Percentiles rank a stretch among this genome's conserved stretches.
Conservation (phyloP, 169 alveolate genomes). For the Eimeria maxima region DNA sequence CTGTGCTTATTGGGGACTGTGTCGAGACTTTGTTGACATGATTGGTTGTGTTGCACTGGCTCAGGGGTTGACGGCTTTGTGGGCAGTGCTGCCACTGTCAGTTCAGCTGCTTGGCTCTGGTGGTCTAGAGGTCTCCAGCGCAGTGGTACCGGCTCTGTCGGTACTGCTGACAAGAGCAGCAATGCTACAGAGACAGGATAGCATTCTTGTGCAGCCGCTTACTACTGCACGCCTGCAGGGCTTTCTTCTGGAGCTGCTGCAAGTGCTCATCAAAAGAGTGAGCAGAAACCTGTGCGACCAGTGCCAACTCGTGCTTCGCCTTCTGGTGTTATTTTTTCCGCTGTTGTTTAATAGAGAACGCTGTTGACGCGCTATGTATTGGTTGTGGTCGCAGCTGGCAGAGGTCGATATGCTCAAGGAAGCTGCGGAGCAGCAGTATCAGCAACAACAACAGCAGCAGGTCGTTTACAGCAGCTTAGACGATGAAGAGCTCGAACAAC, state of each 20-base stretch:
- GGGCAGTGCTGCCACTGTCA: slow-evolving; percentile 56
- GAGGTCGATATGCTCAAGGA: slow-evolving; percentile 64
- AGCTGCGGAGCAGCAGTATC: slow-evolving; percentile 64
- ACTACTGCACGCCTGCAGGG: slow-evolving; percentile 28
- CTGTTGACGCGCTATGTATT: not conserved
- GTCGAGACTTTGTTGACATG: not conserved
- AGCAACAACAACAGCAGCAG: slow-evolving; percentile 56
- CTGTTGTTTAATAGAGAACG: not conserved
- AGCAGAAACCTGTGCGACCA: not conserved
- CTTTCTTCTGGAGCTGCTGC: slow-evolving; percentile 58
- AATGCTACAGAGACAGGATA: slow-evolving; percentile 26
- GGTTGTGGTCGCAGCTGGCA: slow-evolving; percentile 57
- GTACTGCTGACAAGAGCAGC: slow-evolving; percentile 5
- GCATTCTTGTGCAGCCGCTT: slow-evolving; percentile 28
- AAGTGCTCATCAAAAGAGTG: slow-evolving; percentile 67
- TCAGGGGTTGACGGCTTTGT: slow-evolving; percentile 69
- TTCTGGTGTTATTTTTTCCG: not conserved
- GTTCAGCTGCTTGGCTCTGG: slow-evolving; percentile 72
- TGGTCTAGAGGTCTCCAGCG: slow-evolving; percentile 53
- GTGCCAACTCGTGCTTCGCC: not conserved
- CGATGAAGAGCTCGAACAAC: slow-evolving; percentile 59
- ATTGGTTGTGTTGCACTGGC: not conserved
- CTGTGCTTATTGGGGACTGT: not conserved
- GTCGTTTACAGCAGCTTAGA: slow-evolving; percentile 63
- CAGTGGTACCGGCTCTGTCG: slow-evolving; percentile 52